Evolutionary conservation across 352 stramenopile genomes (phyloP).

Genomic region (Pythium aquatile): DNA sequence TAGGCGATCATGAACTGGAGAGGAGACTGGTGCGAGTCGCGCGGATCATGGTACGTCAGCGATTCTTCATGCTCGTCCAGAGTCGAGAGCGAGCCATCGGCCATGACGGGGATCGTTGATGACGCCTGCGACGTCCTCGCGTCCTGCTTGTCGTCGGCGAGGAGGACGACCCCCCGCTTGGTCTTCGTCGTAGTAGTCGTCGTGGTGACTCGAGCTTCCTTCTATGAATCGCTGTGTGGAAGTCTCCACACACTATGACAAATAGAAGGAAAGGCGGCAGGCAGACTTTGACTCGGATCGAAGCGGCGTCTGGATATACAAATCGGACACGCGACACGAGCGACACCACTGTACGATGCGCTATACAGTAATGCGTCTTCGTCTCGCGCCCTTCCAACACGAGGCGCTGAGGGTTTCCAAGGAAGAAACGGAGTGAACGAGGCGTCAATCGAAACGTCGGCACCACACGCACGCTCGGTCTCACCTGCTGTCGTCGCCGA

Average conservation of each 20-base stretch:
- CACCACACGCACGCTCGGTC: neutral
- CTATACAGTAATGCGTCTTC: neutral
- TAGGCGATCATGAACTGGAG: conserved; percentile 29
- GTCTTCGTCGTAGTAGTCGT: neutral
- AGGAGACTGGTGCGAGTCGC: neutral
- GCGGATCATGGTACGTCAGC: neutral
- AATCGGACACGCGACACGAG: neutral
- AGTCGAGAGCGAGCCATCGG: conserved; percentile 14
- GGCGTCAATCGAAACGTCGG: neutral
- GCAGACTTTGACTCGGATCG: too few species aligned
- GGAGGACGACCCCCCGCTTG: neutral
- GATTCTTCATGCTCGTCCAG: conserved; percentile 12
- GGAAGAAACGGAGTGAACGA: neutral
- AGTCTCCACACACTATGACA: neutral
- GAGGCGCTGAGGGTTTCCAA: neutral
- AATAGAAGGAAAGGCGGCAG: neutral
- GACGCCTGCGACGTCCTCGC: conserved; percentile 14
- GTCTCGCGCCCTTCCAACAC: neutral
- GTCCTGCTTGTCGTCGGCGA: neutral
- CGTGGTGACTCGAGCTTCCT: neutral
- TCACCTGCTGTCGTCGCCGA: neutral
- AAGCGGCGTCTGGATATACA: neutral
- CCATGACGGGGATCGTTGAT: conserved; percentile 21
- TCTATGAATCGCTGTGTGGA: neutral
- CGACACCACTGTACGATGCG: too few species aligned